Base-by-base conservation (phyloP, 345 rosid genomes). In the Camelina hispida region DNA sequence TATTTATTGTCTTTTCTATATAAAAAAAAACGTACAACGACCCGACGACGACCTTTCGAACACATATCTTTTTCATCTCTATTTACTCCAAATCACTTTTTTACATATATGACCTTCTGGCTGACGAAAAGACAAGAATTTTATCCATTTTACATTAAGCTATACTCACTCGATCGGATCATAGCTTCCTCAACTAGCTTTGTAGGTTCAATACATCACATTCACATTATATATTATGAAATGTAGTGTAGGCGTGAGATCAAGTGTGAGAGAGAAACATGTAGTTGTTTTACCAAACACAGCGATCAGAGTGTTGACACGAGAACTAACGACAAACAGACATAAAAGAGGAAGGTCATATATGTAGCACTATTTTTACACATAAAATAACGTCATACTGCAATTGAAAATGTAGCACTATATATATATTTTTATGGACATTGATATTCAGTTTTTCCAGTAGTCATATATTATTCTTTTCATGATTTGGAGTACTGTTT, bases 271-370 rank as follows among this genome's bases (percentile, higher is more conserved):
- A 43, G 57, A 61, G 32, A 69, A 69, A 53, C 65, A 77, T 77
- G 80, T 70, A 43, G 44, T n/a, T 71, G 72, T 55, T 69, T 63
- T 25, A 46, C 22, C 44, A 62, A 76, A 76, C 71, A 64, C 53
- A 37, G 2, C 37, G 58, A 48, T 48, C 72, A 70, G 61, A 62
- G 65, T 69, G 18, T 28, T 66, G 81, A 71, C 56, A 51, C 56
- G n/a, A 65, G n/a, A 78, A 42, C 52, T 40, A 43, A 48, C 81
- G 78, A 78, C 81, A 72, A 78, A 35, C 48, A 66, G 68, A 78
- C 81, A 59, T 3, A 28, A 72, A 40, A n/a, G n/a, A n/a, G n/a
- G n/a, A n/a, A n/a, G n/a, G n/a, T n/a, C n/a, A n/a, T n/a, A n/a
- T n/a, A n/a, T n/a, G n/a, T n/a, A n/a, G 61, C 52, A 56, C 66